Percentiles rank a stretch among this genome's conserved stretches.
Conservation (phyloP, 805 yeast genomes). For the Pichia phayaonensis region DNA sequence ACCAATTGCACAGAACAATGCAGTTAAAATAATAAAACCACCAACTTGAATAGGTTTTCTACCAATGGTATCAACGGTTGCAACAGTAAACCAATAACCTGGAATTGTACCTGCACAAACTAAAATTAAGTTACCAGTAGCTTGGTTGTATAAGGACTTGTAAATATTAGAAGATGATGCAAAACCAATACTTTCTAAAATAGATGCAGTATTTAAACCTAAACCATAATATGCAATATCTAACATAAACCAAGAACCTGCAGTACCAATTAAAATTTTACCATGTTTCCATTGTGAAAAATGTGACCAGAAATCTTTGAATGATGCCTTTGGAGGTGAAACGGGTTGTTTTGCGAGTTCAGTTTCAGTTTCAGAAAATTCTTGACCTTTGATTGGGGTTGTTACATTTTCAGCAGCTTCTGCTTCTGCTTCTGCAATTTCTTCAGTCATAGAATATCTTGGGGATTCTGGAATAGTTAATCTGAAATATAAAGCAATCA, state of each 20-base stretch:
- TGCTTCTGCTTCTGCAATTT: slow-evolving; percentile 46
- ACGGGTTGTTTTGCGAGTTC: slow-evolving; percentile 26
- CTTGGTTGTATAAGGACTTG: slow-evolving; percentile 60
- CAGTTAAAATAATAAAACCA: slow-evolving; percentile 69
- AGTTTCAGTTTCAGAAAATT: slow-evolving; percentile 20
- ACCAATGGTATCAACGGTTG: slow-evolving; percentile 74
- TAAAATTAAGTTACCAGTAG: slow-evolving; percentile 88
- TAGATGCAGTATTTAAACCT: slow-evolving; percentile 73
- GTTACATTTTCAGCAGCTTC: slow-evolving; percentile 40
- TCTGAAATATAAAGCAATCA: slow-evolving; percentile 80
- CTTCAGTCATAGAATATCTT: slow-evolving; percentile 75
- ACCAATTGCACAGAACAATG: slow-evolving; percentile 71
- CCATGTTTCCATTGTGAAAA: slow-evolving; percentile 83
- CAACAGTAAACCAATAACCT: slow-evolving; percentile 84
- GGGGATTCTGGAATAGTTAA: slow-evolving; percentile 93
- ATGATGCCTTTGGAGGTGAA: slow-evolving; percentile 24
- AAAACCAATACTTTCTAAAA: slow-evolving; percentile 77
- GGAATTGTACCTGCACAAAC: slow-evolving; percentile 95
- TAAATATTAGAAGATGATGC: slow-evolving; percentile 68
- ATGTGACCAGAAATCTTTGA: slow-evolving; percentile 57
- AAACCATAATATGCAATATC: slow-evolving; percentile 91
- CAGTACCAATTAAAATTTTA: slow-evolving; percentile 79
- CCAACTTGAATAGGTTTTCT: slow-evolving; percentile 75
- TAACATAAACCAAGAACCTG: slow-evolving; percentile 85
- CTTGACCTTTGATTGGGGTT: slow-evolving; percentile 31